Percentiles rank a stretch among this genome's conserved stretches.
These are phyloP conservation scores for Coffea humblotiana DNA, from an alignment of 305 asterid genomes.

Conservation along the genomic window DNA sequence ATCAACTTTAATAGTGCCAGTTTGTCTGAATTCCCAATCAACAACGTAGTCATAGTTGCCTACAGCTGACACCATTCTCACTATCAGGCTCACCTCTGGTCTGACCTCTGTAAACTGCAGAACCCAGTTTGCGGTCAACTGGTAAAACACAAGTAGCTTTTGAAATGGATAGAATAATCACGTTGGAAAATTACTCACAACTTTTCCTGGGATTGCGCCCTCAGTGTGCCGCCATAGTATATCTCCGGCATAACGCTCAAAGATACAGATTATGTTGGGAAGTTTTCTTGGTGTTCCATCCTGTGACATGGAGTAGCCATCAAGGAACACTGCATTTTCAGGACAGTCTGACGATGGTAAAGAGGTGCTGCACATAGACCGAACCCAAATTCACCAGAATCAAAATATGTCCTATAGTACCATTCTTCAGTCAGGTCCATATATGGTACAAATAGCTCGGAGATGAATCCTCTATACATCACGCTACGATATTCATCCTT, in stretches of 20 bases:
- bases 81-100: slow-evolving; percentile 54
- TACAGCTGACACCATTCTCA: slow-evolving; percentile 59
- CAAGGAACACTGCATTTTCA: slow-evolving; percentile 45
- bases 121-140: neutral
- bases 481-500: slow-evolving; percentile 42
- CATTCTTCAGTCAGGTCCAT: slow-evolving; percentile 71
- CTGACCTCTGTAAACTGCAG: slow-evolving; percentile 49
- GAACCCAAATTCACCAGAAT: slow-evolving; percentile 55
- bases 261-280: slow-evolving; percentile 49
- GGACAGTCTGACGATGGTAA: slow-evolving; percentile 60
- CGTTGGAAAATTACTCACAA: slow-evolving; percentile 21
- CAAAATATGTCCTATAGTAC: slow-evolving; percentile 58
- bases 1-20: slow-evolving; percentile 50
- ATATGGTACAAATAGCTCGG: slow-evolving; percentile 69
- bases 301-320: slow-evolving; percentile 41
- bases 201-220: slow-evolving; percentile 32
- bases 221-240: slow-evolving; percentile 73
- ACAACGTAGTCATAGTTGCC: slow-evolving; percentile 71
- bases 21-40: slow-evolving; percentile 72
- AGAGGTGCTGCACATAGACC: slow-evolving; percentile 53
- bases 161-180: neutral
- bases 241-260: slow-evolving; percentile 56
- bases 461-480: slow-evolving; percentile 59
- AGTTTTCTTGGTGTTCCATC: slow-evolving; percentile 44
- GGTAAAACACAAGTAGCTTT: neutral